These are phyloP conservation scores for Mucor piriformis DNA, from an alignment of 371 early-diverging fungal genomes.

Conservation along the genomic window DNA sequence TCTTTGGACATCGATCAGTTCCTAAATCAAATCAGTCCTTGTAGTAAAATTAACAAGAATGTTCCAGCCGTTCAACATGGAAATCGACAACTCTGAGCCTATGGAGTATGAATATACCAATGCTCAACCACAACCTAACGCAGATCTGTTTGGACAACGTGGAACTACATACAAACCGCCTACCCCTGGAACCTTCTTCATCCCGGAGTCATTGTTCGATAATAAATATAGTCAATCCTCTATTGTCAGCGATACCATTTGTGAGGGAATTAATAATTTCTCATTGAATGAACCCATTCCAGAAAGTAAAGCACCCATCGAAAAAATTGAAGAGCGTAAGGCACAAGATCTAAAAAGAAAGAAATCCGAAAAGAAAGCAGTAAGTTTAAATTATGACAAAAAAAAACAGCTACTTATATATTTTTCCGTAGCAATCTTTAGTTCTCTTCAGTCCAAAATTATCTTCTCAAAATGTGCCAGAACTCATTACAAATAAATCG, in stretches of 20 bases:
- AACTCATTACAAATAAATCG: no score
- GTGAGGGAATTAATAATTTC: background rate
- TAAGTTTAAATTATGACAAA: background rate
- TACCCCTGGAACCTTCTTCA: background rate
- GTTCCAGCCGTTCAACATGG: background rate
- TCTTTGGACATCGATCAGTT: no score
- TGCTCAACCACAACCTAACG: no score
- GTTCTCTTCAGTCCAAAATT: background rate
- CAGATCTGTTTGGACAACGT: no score
- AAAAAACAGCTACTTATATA: background rate
- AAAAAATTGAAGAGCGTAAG: background rate
- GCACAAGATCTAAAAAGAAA: background rate
- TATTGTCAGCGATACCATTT: background rate
- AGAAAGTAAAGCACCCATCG: no score
- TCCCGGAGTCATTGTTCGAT: background rate
- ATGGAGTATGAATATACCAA: conserved; percentile 16
- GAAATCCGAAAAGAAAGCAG: no score
- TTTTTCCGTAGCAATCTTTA: background rate
- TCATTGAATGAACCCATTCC: background rate
- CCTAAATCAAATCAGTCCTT: background rate
- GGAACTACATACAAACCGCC: no score
- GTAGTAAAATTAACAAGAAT: no score
- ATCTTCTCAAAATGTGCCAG: background rate
- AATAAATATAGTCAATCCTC: no score
- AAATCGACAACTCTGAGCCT: background rate